Evolutionary conservation across 2,329 filamentous ascomycete species (phyloP).

Genomic region (Cladobotryum mycophilum): DNA sequence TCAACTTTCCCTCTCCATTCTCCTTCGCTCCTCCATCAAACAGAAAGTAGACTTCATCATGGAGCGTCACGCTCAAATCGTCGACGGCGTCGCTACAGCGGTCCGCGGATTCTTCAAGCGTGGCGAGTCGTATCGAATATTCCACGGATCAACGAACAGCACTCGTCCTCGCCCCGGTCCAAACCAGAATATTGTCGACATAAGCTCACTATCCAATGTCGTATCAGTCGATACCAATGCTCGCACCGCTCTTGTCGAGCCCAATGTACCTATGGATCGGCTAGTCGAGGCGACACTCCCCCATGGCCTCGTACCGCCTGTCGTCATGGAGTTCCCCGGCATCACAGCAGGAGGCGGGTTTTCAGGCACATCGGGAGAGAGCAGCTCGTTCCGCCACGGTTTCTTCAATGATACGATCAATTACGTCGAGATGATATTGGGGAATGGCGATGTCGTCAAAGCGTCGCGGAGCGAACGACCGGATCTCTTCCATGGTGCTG

Average conservation of each 20-base stretch:
- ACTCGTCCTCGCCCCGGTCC: slow-evolving; percentile 47
- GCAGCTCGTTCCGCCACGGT: slow-evolving; percentile 63
- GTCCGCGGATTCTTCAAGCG: slow-evolving; percentile 44
- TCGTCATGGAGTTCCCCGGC: slow-evolving; percentile 71
- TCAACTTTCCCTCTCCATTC: too few species aligned
- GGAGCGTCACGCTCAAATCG: slow-evolving; percentile 45
- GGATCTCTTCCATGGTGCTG: slow-evolving; percentile 61
- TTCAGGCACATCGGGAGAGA: slow-evolving; percentile 65
- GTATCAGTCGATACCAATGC: slow-evolving; percentile 51
- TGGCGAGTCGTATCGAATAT: slow-evolving; percentile 61
- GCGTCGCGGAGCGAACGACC: slow-evolving; percentile 36
- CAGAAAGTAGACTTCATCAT: slow-evolving; percentile 23
- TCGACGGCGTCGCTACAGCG: slow-evolving; percentile 40
- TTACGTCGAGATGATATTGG: slow-evolving; percentile 62
- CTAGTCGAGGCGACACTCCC: slow-evolving; percentile 61
- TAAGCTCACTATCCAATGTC: slow-evolving; percentile 57
- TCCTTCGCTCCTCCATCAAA: too few species aligned
- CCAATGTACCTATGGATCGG: slow-evolving; percentile 69
- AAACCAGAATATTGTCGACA: slow-evolving; percentile 47
- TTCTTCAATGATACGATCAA: slow-evolving; percentile 63
- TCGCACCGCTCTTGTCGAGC: slow-evolving; percentile 62
- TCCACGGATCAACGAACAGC: slow-evolving; percentile 71
- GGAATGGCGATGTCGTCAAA: slow-evolving; percentile 55
- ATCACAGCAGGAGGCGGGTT: slow-evolving; percentile 69
- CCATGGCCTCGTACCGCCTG: slow-evolving; percentile 60